Base-by-base conservation (phyloP, 2,329 filamentous ascomycete species). In the Diaporthe citrichinensis region DNA sequence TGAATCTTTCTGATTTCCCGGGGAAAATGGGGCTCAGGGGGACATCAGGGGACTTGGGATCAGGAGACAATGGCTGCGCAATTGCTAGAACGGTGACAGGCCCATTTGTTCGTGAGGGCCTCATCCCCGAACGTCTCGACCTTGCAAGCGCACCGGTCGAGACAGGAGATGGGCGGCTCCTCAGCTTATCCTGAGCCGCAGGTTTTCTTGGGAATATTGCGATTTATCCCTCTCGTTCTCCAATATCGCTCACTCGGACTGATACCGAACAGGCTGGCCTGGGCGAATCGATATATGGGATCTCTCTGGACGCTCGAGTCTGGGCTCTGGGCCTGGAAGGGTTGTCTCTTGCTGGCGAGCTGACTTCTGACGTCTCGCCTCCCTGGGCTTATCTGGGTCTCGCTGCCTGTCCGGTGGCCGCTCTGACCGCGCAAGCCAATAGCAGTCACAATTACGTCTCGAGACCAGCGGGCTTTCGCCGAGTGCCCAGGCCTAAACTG, bases 381-480 rank as follows among this genome's bases (percentile, higher is more conserved):
- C 57, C 46, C 12, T 41, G 44, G 44, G 23, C 53, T 58, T 72
- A 36, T 51, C 62, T 53, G 62, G 57, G 71, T 51, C 71, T 72
- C 71, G 57, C 71, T 62, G 44, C 46, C 57, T 72, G 59, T 72
- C 71, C 62, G 62, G 62, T 36, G 23, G 36, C 5, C 36, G 14
- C 9, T 55, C 28, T 41, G 67, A 41, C 49, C 31, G 31, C 12
- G 25, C 58, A 46, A 39, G 44, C 71, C 57, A 28, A 72, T 72
- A 23, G 44, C 44, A 62, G 15, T 4, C 39, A 44, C 53, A 53
- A 69, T 51, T 59, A 59, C 62, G 55, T 59, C 62, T 74, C 34
- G 62, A 61, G 14, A n/a, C 20, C 39, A 20, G 23, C 73, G 73
- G 73, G 14, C n/a, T 61, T 61, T 69, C 36, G 53, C 73, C 73